Percentiles rank a stretch among this genome's conserved stretches.
Conservation (phyloP, 2,329 filamentous ascomycete genomes). For the Aurifilum marmelostoma region DNA sequence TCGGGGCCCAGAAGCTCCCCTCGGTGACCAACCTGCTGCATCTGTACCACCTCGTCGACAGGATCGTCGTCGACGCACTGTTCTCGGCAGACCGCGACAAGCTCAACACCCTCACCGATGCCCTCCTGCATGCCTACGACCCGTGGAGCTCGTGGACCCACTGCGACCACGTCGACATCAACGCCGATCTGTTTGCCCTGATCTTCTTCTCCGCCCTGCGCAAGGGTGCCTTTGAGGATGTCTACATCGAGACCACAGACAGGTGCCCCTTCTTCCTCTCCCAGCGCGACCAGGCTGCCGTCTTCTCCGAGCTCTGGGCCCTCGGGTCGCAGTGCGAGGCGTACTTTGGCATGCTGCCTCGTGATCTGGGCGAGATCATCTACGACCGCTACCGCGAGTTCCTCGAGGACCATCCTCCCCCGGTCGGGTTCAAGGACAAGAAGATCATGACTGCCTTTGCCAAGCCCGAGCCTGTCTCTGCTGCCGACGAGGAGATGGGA, state of each 20-base stretch:
- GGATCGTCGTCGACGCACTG: conserved; percentile 36
- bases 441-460: conserved; percentile 42
- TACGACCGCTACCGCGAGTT: conserved; percentile 39
- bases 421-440: conserved; percentile 32
- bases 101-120: conserved; percentile 42
- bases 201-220: conserved; percentile 61
- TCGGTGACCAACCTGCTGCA: conserved; percentile 33
- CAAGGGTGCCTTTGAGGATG: conserved; percentile 61
- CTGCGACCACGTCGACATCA: conserved; percentile 44
- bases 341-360: conserved; percentile 61
- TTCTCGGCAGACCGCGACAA: conserved; percentile 37
- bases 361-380: conserved; percentile 49
- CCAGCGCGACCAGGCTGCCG: conserved; percentile 65
- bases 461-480: conserved; percentile 33
- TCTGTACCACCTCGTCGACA: conserved; percentile 35
- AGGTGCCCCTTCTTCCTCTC: conserved; percentile 63
- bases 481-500: conserved; percentile 27
- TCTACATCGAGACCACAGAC: conserved; percentile 65
- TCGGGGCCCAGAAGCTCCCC: conserved; percentile 34
- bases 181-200: conserved; percentile 58
- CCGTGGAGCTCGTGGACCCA: conserved; percentile 30
- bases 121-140: conserved; percentile 41
- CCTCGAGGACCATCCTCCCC: conserved; percentile 35
- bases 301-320: conserved; percentile 66
- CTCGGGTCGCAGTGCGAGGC: conserved; percentile 65